Evolutionary conservation across 495 filamentous ascomycete species (phyloP), one percentile per base, ranked within the genome.

Genomic region (Cercophora scortea): DNA sequence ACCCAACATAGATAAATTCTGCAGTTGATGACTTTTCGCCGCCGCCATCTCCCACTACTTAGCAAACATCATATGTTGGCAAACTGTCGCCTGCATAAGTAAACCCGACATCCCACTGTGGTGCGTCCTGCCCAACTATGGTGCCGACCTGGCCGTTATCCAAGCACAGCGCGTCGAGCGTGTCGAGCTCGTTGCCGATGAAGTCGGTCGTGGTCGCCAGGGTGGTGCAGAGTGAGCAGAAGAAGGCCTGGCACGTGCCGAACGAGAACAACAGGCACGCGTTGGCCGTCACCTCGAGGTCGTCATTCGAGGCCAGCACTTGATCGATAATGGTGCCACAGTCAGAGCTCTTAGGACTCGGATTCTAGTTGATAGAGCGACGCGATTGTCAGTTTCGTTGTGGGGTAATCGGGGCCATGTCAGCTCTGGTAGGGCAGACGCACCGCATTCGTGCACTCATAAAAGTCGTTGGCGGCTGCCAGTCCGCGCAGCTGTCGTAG

Each of bases 21-120:
- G 25, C 25, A 25, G 25, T 25, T 25, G 25, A 25, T 25, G 25
- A 25, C 25, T 5, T 25, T 25, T 25, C 25, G 5, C 25, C 25
- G 25, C 25, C 25, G 25, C 25, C 25, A 12, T 33, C n/a, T 1
- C 9, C n/a, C n/a, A n/a, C 35, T 4, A 3, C 19, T 33, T 42
- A 67, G 53, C 71, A 74, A 35, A 72, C 64, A 51, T 70, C 63
- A 49, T 68, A 74, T n/a, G 56, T 53, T 1, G 71, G 71, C 33
- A 74, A 51, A n/a, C 56, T 52, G 10, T 46, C 43, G 1, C 66
- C 67, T 0, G 56, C 45, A 36, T 61, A 61, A 0, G 68, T 53
- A 36, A 71, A 72, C 16, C 71, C 71, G 41, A 67, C 69, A 42
- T 74, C 53, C 69, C 70, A 74, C 56, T 72, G 63, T 8, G 68